A percentile compares a stretch with the other conserved stretches of the same genome.
These are phyloP conservation scores for Entomophthora muscae DNA, from an alignment of 371 early-diverging fungal species.

Conservation along the genomic window DNA sequence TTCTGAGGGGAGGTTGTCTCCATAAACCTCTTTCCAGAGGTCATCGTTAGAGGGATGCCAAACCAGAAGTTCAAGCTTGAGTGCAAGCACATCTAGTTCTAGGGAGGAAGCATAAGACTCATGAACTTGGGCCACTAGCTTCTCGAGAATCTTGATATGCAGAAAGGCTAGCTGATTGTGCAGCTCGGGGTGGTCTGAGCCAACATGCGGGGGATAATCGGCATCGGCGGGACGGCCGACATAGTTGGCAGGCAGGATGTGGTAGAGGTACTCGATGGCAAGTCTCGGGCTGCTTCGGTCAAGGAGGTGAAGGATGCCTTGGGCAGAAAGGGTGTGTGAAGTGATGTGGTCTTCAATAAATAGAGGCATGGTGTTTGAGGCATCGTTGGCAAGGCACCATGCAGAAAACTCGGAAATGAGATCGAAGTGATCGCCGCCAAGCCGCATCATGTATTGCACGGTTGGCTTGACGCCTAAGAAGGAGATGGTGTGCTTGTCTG, in stretches of 20 bases:
- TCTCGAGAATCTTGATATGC: slow-evolving; percentile 37
- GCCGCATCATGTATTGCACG: slow-evolving; percentile 52
- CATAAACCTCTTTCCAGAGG: background rate
- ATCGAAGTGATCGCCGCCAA: slow-evolving; percentile 53
- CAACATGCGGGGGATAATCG: slow-evolving; percentile 18
- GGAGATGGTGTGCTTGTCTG: slow-evolving; percentile 11
- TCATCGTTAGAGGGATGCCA: background rate
- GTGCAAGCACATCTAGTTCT: background rate
- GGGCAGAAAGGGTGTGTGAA: slow-evolving; percentile 30
- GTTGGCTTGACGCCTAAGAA: slow-evolving; percentile 43
- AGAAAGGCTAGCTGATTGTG: slow-evolving; percentile 60
- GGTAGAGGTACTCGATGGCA: slow-evolving; percentile 54
- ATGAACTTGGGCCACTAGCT: background rate
- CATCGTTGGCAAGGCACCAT: slow-evolving; percentile 54
- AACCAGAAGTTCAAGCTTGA: background rate
- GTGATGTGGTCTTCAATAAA: slow-evolving; percentile 52
- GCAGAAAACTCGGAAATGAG: slow-evolving; percentile 60
- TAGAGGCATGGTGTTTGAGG: slow-evolving; percentile 57
- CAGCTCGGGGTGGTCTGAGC: slow-evolving; percentile 45
- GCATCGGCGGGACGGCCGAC: slow-evolving; percentile 19
- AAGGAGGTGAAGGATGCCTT: slow-evolving; percentile 30
- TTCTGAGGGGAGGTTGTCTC: background rate
- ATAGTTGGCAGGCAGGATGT: slow-evolving; percentile 22
- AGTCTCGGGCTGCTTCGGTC: slow-evolving; percentile 38
- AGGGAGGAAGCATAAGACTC: background rate